Evolutionary conservation across 2,329 filamentous ascomycete genomes (phyloP), one percentile per base, ranked within the genome.

Genomic region (Fusarium fracticaudum): DNA sequence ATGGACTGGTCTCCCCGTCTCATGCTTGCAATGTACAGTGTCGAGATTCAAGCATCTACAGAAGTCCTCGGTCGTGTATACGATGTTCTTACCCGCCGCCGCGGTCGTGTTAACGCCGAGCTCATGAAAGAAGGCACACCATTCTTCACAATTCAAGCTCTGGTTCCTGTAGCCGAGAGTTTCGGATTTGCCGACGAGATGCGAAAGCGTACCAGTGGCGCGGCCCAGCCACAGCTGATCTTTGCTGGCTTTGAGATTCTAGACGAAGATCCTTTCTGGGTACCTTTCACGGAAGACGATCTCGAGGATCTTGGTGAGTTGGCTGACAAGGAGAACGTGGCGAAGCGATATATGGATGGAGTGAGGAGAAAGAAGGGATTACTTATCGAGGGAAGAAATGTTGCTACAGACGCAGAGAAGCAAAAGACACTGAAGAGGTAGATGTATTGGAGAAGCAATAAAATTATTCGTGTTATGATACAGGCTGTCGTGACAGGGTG

Each of bases 181-280:
- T 99, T 99, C 81, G 96, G 96, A 3, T 99, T 99, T 85, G 91
- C 91, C 9, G 96, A 98, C 80, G 96, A 99, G 84, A 98, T 99
- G 85, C 91, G 96, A 67, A 98, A 98, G 85, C 90, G 95, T 12
- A 98, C 95, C 2, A 95, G 92, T 12, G 96, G 96, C 7, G 94
- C 93, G 7, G 96, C 96, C 2, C 93, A 94, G 78, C 96, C 96
- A 57, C 96, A 98, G 86, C 88, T 99, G 43, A 92, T 97, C 70
- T 99, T 98, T 81, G 90, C 94, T 13, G 96, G 96, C 2, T 99
- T 95, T 80, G 94, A 98, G 83, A 90, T 97, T 76, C 87, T 98
- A 5, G 95, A 98, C 81, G 93, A 98, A 84, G 96, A 99, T 85
- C 96, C 96, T 0, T 97, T 97, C 85, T 99, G 96, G 96, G 95